Evolutionary conservation across 768 basidiomycete species (phyloP), one percentile per base, ranked within the genome.

Genomic region (Arthromyces matolae): DNA sequence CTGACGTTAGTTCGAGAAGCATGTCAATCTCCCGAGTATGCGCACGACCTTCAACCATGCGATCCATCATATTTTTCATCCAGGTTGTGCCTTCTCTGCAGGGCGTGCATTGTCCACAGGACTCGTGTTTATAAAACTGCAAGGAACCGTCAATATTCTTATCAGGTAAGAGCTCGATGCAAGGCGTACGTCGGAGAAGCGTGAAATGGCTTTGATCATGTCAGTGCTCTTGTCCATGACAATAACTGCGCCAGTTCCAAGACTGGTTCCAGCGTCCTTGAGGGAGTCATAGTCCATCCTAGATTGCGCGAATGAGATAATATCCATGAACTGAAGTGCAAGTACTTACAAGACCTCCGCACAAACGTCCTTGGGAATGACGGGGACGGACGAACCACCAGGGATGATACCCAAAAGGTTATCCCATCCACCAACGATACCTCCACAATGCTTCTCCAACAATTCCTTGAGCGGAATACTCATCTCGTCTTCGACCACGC

Each of bases 51-150:
- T 90, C 88, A 14, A 89, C 91, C 76, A 99, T 82, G 38, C 95
- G 85, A 64, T 92, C 80, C 95, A 99, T 99, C 93, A 98, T 97
- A 70, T 97, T 95, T 82, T 88, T 91, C 89, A 99, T 92, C 95
- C 95, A 98, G 0, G 93, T 96, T 2, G 95, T 98, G 29, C 93
- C 93, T 61, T 93, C 89, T 53, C 91, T 73, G 65, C 93, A 95
- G 3, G 93, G 93, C 9, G 93, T 94, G 60, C 94, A 97, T 64
- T 98, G 95, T 12, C 95, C 94, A 58, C 94, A 98, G 1, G 93
- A 95, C 64, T 98, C 95, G 70, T 97, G 95, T 69, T 96, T 95
- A 77, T 97, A 97, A 74, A 98, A 97, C 79, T 89, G 52, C 16
- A 27, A 16, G 3, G 20, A 39, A 36, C 3, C 40, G 14, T 50